phyloP scores from a whole-genome alignment of 352 stramenopile genomes.

The Blastocystis sp. region DNA sequence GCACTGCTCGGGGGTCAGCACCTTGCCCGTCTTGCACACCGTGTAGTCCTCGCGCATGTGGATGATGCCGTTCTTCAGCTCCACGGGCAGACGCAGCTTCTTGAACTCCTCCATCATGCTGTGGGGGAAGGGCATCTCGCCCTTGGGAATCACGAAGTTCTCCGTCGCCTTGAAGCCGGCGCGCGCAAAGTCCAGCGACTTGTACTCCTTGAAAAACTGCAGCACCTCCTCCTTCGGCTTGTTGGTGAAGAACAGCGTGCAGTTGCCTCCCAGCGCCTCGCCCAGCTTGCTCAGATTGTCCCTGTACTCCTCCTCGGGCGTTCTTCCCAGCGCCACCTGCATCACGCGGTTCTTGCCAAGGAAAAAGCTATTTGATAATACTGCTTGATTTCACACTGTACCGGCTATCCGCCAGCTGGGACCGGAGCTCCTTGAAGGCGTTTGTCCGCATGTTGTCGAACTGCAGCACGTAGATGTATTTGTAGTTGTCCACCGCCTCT shows the following conservation, averaged over 20 bases:
- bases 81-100: conserved; percentile 88
- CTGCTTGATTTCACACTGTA: conserved; percentile 70
- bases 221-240: conserved; percentile 82
- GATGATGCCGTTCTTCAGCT: conserved; percentile 86
- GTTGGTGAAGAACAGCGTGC: conserved; percentile 90
- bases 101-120: conserved; percentile 93
- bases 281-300: conserved; percentile 88
- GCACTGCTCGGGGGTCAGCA: conserved; percentile 88
- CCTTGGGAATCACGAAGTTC: conserved; percentile 84
- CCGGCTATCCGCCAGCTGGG: conserved; percentile 89
- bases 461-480: conserved; percentile 88
- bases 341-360: conserved; percentile 98
- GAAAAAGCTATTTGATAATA: conserved; percentile 82
- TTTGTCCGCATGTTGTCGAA: conserved; percentile 97
- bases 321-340: conserved; percentile 90
- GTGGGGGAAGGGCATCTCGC: conserved; percentile 87
- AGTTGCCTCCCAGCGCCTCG: conserved; percentile 83
- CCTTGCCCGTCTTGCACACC: conserved; percentile 75
- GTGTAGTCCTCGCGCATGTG: no score
- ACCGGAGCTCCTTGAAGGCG: conserved; percentile 94
- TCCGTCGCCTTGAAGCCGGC: conserved; percentile 72
- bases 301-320: conserved; percentile 90
- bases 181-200: conserved; percentile 53
- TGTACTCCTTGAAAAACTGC: conserved; percentile 59
- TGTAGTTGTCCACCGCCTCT: conserved; percentile 86